phyloP scores from a whole-genome alignment of 495 filamentous ascomycete genomes.

The Cetradonia linearis region DNA sequence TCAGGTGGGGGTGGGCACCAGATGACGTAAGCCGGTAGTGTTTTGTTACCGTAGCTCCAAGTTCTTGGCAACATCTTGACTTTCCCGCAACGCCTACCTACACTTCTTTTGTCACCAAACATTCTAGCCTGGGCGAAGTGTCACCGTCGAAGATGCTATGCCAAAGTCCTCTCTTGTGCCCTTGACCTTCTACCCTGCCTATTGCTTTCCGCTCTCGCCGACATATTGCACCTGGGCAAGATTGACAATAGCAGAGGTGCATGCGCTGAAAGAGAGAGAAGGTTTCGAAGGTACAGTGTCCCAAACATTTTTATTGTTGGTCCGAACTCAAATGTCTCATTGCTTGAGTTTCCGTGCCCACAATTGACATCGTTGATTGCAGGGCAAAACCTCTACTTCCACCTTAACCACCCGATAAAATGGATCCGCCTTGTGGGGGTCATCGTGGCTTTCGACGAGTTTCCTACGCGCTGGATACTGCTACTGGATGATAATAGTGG shows the following conservation, averaged over 20 bases:
- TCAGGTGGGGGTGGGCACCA: no score
- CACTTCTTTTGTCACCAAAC: neutral
- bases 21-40: no score
- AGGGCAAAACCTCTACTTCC: slow-evolving; percentile 69
- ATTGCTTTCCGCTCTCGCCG: slow-evolving; percentile 73
- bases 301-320: neutral
- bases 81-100: neutral
- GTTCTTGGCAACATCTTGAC: neutral
- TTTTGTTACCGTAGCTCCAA: neutral
- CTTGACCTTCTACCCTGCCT: slow-evolving; percentile 62
- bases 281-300: slow-evolving; percentile 55
- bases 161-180: slow-evolving; percentile 8
- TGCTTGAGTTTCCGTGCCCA: neutral
- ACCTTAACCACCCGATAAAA: slow-evolving; percentile 80
- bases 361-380: neutral
- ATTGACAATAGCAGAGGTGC: slow-evolving; percentile 60
- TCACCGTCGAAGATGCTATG: slow-evolving; percentile 22
- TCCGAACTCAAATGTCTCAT: neutral
- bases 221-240: slow-evolving; percentile 80
- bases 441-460: slow-evolving; percentile 66
- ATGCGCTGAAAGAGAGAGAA: slow-evolving; percentile 42
- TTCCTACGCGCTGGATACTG: slow-evolving; percentile 47
- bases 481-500: slow-evolving; percentile 85
- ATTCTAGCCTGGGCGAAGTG: neutral
- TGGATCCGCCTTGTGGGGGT: slow-evolving; percentile 70